Percentiles rank a stretch among this genome's conserved stretches.
Evolutionary conservation across 2,329 filamentous ascomycete species (phyloP).

Genomic region (Stachybotrys echinatus): DNA sequence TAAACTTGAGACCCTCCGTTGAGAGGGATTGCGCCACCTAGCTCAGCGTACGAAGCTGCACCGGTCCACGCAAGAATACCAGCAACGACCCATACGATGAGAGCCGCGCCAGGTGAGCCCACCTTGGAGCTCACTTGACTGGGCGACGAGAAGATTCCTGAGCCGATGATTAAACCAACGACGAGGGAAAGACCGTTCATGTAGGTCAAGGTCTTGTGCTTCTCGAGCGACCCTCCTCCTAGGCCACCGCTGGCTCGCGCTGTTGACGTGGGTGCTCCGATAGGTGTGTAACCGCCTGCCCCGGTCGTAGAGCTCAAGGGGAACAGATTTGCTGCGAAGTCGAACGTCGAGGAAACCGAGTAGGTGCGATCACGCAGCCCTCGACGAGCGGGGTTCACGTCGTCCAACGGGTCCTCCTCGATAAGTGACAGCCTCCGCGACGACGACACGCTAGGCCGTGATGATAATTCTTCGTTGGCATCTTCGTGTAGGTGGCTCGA

Average conservation of each 20-base stretch:
- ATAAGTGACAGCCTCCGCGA: conserved; percentile 80
- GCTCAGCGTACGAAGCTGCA: conserved; percentile 88
- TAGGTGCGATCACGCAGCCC: conserved; percentile 59
- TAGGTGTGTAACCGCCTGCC: conserved; percentile 71
- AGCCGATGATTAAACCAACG: conserved; percentile 90
- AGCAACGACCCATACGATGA: conserved; percentile 88
- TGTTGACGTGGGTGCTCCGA: conserved; percentile 67
- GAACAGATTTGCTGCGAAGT: conserved; percentile 90
- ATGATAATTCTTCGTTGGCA: conserved; percentile 61
- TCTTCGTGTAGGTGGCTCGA: conserved; percentile 59
- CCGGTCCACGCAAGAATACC: conserved; percentile 96
- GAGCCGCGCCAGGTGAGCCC: conserved; percentile 81
- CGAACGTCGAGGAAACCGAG: conserved; percentile 88
- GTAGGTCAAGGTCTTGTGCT: conserved; percentile 92
- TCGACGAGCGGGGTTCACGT: conserved; percentile 46
- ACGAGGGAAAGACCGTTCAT: conserved; percentile 89
- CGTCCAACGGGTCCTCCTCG: conserved; percentile 71
- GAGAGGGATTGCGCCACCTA: conserved; percentile 90
- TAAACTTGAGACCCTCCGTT: conserved; percentile 95
- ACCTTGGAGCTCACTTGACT: conserved; percentile 89
- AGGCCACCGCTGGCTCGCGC: conserved; percentile 43
- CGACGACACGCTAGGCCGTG: conserved; percentile 83
- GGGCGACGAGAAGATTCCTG: conserved; percentile 92
- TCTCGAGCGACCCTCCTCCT: conserved; percentile 80
- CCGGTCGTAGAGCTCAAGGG: conserved; percentile 78